Conservation (phyloP, 2,329 filamentous ascomycete species). For the Calonectria pauciramosa region DNA sequence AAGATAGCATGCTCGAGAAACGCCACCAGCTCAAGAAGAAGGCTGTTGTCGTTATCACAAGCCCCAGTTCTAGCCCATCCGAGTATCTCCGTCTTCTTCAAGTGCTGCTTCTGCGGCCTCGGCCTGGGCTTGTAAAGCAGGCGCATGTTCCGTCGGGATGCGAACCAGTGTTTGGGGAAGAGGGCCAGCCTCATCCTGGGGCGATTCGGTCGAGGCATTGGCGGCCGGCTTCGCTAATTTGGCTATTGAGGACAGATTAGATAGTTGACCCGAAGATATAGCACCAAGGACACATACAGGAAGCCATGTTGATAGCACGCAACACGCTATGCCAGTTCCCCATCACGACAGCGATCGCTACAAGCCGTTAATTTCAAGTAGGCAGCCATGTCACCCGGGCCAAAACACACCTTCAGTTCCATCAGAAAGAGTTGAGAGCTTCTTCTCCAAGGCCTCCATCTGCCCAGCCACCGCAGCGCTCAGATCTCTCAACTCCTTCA, state of each 20-base stretch:
- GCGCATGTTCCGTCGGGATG: conserved; percentile 85
- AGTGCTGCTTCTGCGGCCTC: conserved; percentile 63
- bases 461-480: conserved; percentile 84
- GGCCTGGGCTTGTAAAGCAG: conserved; percentile 72
- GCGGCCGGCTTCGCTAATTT: conserved; percentile 76
- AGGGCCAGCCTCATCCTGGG: conserved; percentile 60
- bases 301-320: conserved; percentile 88
- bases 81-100: conserved; percentile 49
- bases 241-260: conserved; percentile 58
- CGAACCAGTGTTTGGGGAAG: conserved; percentile 87
- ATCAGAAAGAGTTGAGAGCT: conserved; percentile 81
- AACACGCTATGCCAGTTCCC: conserved; percentile 92
- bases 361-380: conserved; percentile 40
- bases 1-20: neutral
- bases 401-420: conserved; percentile 80
- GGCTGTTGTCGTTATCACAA: neutral
- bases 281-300: conserved; percentile 66
- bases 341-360: conserved; percentile 86
- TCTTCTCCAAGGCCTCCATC: conserved; percentile 86
- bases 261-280: neutral
- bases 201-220: conserved; percentile 50
- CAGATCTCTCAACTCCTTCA: conserved; percentile 83
- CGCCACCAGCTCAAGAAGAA: neutral
- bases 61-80: conserved; percentile 17
- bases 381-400: neutral